A percentile compares a stretch with the other conserved stretches of the same genome.
Evolutionary conservation across 441 rosid genomes (phyloP).

Genomic region (Jatropha multifida): DNA sequence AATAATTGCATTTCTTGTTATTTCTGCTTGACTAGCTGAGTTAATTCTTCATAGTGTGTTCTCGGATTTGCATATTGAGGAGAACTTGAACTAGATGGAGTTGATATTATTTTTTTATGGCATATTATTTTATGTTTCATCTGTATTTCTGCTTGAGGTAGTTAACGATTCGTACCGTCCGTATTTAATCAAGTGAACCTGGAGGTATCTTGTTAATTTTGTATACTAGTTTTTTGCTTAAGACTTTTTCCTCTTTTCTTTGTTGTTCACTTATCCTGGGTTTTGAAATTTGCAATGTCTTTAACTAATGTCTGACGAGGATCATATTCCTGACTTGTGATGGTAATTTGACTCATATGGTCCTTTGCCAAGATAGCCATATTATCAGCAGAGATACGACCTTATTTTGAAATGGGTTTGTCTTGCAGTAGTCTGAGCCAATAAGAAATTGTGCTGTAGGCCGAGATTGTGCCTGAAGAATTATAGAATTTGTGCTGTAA

Average conservation of each 20-base stretch:
- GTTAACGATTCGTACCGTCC: background rate
- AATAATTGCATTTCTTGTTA: background rate
- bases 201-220: too few species aligned
- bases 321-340: too few species aligned
- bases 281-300: too few species aligned
- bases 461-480: slow-evolving; percentile 19
- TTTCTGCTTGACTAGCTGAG: background rate
- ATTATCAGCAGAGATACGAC: background rate
- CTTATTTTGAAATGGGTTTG: background rate
- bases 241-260: too few species aligned
- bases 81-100: background rate
- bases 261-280: too few species aligned
- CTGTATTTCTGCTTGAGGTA: background rate
- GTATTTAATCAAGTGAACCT: background rate
- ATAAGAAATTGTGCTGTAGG: slow-evolving; percentile 9
- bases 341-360: too few species aligned
- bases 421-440: slow-evolving; percentile 10
- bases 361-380: too few species aligned
- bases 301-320: too few species aligned
- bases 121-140: background rate
- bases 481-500: slow-evolving; percentile 6
- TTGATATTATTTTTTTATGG: background rate
- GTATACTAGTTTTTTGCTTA: too few species aligned
- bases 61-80: background rate
- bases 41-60: background rate